Percentiles rank a stretch among this genome's conserved stretches.
Evolutionary conservation across 495 filamentous ascomycete species (phyloP).

Genomic region (Penicillium bovifimosum): DNA sequence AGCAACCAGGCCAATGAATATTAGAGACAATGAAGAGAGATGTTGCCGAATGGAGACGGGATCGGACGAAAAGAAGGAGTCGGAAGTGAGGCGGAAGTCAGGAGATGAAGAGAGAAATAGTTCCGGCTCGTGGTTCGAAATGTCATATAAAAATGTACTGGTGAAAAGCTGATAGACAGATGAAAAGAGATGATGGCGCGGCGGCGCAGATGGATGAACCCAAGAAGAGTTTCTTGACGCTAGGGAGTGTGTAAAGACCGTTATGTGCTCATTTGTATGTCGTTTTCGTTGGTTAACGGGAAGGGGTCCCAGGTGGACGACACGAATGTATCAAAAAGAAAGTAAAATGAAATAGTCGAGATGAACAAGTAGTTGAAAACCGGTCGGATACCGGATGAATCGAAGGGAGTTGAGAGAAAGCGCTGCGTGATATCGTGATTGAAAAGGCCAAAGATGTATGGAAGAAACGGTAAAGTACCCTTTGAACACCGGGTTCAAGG

Average conservation of each 20-base stretch:
- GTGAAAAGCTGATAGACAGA: constrained; percentile 51
- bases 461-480: constrained; percentile 25
- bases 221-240: constrained; percentile 43
- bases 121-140: constrained; percentile 48
- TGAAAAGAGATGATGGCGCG: constrained; percentile 50
- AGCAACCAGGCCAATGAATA: constrained; percentile 37
- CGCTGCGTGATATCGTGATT: constrained; percentile 52
- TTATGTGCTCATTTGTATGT: constrained; percentile 64
- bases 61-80: constrained; percentile 12
- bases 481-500: constrained; percentile 44
- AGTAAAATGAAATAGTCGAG: constrained; percentile 6
- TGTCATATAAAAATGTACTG: constrained; percentile 54
- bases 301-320: constrained; percentile 36
- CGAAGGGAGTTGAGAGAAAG: constrained; percentile 23
- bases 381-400: constrained; percentile 18
- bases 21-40: constrained; percentile 37
- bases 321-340: constrained; percentile 26
- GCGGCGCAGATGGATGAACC: constrained; percentile 38
- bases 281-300: constrained; percentile 34
- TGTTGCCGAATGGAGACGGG: constrained; percentile 25
- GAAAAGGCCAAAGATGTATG: constrained; percentile 25
- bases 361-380: constrained; percentile 29
- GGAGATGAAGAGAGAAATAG: constrained; percentile 7
- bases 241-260: constrained; percentile 51
- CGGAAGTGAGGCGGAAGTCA: constrained; percentile 13